Percentiles rank a stretch among this genome's conserved stretches.
These are phyloP conservation scores for Aspergillus viridinutans DNA, from an alignment of 2,329 filamentous ascomycete species.

Conservation along the genomic window DNA sequence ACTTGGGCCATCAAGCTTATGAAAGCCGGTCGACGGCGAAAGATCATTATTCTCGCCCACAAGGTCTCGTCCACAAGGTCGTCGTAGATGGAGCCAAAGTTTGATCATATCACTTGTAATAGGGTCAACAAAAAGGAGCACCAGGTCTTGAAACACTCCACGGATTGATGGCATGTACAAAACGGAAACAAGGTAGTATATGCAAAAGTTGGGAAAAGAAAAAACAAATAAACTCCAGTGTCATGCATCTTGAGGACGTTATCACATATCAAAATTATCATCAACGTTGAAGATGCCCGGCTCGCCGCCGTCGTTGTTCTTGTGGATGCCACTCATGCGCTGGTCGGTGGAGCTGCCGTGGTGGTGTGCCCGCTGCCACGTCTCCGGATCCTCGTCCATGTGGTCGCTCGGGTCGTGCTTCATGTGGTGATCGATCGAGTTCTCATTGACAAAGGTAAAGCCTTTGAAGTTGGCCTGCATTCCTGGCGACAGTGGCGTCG, in stretches of 20 bases:
- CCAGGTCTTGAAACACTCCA: slow-evolving; percentile 18
- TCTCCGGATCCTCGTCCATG: slow-evolving; percentile 40
- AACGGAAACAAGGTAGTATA: slow-evolving; percentile 20
- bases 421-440: slow-evolving; percentile 68
- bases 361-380: slow-evolving; percentile 32
- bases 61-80: slow-evolving; percentile 1
- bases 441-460: slow-evolving; percentile 99
- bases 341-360: slow-evolving; percentile 31
- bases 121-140: slow-evolving; percentile 3
- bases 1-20: not conserved
- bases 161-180: slow-evolving; percentile 29
- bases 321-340: slow-evolving; percentile 43
- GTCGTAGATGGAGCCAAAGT: slow-evolving; percentile 2
- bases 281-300: slow-evolving; percentile 42
- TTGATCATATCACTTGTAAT: slow-evolving; percentile 1
- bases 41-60: not conserved
- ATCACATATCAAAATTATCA: slow-evolving; percentile 45
- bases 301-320: slow-evolving; percentile 35
- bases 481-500: slow-evolving; percentile 87
- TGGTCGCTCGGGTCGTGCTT: slow-evolving; percentile 33
- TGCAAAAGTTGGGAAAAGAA: slow-evolving; percentile 24
- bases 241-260: slow-evolving; percentile 32
- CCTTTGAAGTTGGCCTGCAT: slow-evolving; percentile 98
- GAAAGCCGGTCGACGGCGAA: not conserved
- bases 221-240: slow-evolving; percentile 27